These are phyloP conservation scores for Saccharomyces hybrid DNA, from an alignment of 1,139 yeast genomes.

Conservation along the genomic window DNA sequence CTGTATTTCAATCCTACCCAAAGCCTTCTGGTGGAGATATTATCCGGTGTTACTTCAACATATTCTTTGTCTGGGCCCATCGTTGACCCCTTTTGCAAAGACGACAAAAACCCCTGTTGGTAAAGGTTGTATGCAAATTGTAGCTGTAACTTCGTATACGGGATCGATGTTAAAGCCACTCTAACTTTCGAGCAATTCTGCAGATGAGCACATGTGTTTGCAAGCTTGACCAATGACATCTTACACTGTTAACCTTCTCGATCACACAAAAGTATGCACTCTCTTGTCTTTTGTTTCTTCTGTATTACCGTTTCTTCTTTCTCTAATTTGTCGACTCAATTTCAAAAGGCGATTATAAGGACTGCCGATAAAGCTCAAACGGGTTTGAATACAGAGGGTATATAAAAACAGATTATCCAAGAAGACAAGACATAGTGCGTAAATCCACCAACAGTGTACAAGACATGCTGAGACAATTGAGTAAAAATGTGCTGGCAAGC, in stretches of 20 bases:
- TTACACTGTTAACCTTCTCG: conserved; percentile 1
- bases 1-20: conserved; percentile 92
- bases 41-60: conserved; percentile 80
- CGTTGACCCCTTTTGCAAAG: conserved; percentile 80
- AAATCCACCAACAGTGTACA: too few species aligned
- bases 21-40: conserved; percentile 74
- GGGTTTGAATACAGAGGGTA: too few species aligned
- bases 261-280: not conserved
- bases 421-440: too few species aligned
- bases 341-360: not conserved
- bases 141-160: conserved; percentile 75
- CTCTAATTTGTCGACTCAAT: not conserved
- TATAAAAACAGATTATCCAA: too few species aligned
- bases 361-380: not conserved
- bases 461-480: not conserved
- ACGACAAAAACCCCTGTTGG: conserved; percentile 81
- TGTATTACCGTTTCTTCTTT: not conserved
- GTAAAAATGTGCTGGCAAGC: not conserved
- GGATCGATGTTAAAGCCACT: conserved; percentile 69
- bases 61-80: conserved; percentile 76
- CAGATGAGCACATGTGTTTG: conserved; percentile 79
- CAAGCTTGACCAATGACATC: conserved; percentile 82
- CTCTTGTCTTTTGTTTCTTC: not conserved
- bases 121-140: conserved; percentile 78
- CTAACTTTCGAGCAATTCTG: conserved; percentile 80